Evolutionary conservation across 495 filamentous ascomycete genomes (phyloP), one percentile per base, ranked within the genome.

Genomic region (Aspergillus saccharolyticus): DNA sequence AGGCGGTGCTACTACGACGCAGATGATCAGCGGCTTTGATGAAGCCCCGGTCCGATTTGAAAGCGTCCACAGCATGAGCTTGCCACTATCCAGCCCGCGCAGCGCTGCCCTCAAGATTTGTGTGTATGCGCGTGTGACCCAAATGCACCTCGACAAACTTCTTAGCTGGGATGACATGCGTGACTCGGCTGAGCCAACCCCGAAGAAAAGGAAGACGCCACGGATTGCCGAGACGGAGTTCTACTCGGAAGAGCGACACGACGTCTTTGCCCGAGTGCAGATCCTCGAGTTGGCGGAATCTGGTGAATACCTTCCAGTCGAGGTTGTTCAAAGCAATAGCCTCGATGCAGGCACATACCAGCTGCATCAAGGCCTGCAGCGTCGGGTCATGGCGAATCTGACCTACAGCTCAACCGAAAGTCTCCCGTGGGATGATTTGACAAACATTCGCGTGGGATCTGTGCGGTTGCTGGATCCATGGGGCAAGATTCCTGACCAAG

Each of bases 131-230:
- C 87, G 86, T 61, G 89, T 96, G 49, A 93, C 89, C 16, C 74
- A 85, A 1, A 96, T 97, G 88, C 94, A 99, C 69, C 81, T 99
- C 6, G 94, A 99, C 66, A 97, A 96, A 71, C 79, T 99, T 39
- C 82, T 99, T 4, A 97, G 95, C 71, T 99, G 94, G 94, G 94
- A 99, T 70, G 95, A 96, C 66, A 96, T 99, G 85, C 83, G 91
- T 46, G 93, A 97, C 65, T 74, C 73, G 30, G 68, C 70, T 7
- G 77, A 76, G 22, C 56, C 63, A 9, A 57, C 64, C 4, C 80
- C 84, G 12, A 78, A 83, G 57, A 84, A 86, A 63, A 78, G 80
- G 28, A 88, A 86, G 64, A 77, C 77, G 39, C 83, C 91, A 7
- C 80, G 94, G 19, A 83, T 99, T 61, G 85, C 89, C 42, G 94